Percentiles rank a stretch among this genome's conserved stretches.
Evolutionary conservation across 352 stramenopile species (phyloP).

Genomic region (Globisporangium viniferum): DNA sequence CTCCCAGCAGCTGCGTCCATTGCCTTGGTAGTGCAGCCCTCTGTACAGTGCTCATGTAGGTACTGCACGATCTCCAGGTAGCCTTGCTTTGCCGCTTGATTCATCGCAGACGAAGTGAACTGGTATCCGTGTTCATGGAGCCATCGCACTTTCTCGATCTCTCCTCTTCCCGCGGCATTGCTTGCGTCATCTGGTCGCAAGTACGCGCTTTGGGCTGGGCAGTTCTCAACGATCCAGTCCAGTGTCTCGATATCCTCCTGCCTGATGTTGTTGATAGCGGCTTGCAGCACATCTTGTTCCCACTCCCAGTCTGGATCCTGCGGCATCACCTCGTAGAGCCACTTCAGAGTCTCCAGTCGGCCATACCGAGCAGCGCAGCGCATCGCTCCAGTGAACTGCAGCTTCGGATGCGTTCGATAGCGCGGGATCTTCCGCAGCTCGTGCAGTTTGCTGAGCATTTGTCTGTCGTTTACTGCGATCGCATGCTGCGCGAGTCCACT

Average conservation of each 20-base stretch:
- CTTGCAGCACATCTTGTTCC: slow-evolving; percentile 4
- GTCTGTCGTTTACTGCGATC: background rate
- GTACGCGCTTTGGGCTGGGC: background rate
- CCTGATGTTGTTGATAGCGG: background rate
- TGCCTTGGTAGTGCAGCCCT: slow-evolving; percentile 5
- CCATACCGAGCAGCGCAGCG: background rate
- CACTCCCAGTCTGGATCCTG: slow-evolving; percentile 1
- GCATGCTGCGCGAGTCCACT: background rate
- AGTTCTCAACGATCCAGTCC: slow-evolving; percentile 2
- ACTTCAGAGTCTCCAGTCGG: background rate
- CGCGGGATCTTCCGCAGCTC: background rate
- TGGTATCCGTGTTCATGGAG: slow-evolving; percentile 3
- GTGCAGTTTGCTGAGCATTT: slow-evolving; percentile 1
- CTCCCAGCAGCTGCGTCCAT: background rate
- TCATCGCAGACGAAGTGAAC: background rate
- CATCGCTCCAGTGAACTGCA: background rate
- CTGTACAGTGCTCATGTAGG: background rate
- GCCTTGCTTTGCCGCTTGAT: slow-evolving; percentile 1
- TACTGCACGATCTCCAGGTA: slow-evolving; percentile 2
- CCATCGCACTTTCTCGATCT: background rate
- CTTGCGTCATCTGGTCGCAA: background rate
- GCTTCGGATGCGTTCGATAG: background rate
- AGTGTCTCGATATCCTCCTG: background rate
- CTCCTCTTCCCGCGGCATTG: background rate
- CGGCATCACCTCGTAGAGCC: slow-evolving; percentile 2